Evolutionary conservation across 371 early-diverging fungal genomes (phyloP).

Genomic region (Chytridiales sp.): DNA sequence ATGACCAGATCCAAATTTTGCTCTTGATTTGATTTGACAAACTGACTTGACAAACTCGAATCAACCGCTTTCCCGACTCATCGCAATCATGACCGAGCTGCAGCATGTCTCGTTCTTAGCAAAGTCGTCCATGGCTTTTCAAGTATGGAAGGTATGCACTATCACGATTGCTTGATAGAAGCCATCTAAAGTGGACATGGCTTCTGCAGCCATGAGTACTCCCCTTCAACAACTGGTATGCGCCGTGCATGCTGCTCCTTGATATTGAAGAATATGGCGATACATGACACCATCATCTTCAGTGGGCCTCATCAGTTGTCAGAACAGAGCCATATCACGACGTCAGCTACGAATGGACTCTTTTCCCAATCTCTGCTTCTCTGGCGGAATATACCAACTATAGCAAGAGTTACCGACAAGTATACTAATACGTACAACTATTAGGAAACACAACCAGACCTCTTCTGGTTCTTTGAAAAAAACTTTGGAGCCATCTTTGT

Average conservation of each 20-base stretch:
- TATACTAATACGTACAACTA: background rate
- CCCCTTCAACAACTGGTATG: background rate
- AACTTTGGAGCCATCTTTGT: conserved; percentile 34
- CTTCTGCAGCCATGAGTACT: background rate
- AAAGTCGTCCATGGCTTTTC: conserved; percentile 18
- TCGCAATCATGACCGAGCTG: conserved; percentile 20
- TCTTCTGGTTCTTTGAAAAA: conserved; percentile 50
- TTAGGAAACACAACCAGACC: conserved; percentile 49
- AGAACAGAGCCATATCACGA: background rate
- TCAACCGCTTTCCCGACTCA: too few species aligned
- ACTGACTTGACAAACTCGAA: too few species aligned
- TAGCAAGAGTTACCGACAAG: background rate
- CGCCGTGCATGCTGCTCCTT: background rate
- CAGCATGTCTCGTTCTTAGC: conserved; percentile 18
- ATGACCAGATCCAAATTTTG: too few species aligned
- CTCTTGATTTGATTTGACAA: too few species aligned
- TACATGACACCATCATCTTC: background rate
- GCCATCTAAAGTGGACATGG: background rate
- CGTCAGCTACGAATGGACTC: background rate
- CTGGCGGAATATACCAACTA: too few species aligned
- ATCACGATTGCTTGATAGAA: background rate
- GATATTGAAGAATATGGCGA: background rate
- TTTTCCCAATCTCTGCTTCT: background rate
- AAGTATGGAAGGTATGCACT: conserved; percentile 28
- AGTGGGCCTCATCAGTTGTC: background rate